Conservation (phyloP, 2,329 filamentous ascomycete genomes). For the Zasmidium citrigriseum region DNA sequence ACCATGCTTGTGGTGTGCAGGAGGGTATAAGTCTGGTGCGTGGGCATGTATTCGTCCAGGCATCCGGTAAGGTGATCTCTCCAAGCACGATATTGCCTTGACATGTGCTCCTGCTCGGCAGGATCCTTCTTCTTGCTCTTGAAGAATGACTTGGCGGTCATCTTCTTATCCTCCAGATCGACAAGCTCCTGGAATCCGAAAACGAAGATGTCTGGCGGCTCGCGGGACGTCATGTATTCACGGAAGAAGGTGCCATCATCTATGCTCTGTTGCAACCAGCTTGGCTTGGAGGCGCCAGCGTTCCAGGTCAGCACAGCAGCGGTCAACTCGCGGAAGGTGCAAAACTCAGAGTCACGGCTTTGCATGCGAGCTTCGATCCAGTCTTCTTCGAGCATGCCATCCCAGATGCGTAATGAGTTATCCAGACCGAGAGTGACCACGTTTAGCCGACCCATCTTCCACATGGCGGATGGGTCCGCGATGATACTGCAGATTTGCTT, state of each 20-base stretch:
- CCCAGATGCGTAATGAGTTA: slow-evolving; percentile 82
- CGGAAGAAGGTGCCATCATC: slow-evolving; percentile 77
- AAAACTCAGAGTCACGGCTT: slow-evolving; percentile 76
- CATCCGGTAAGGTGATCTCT: slow-evolving; percentile 81
- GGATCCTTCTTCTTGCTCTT: slow-evolving; percentile 82
- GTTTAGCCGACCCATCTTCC: slow-evolving; percentile 80
- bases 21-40: slow-evolving; percentile 76
- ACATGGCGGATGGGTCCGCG: slow-evolving; percentile 78
- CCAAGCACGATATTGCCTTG: slow-evolving; percentile 96
- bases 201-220: slow-evolving; percentile 83
- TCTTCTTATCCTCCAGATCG: slow-evolving; percentile 94
- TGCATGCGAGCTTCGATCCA: slow-evolving; percentile 94
- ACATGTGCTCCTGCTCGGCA: slow-evolving; percentile 85
- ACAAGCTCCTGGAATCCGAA: slow-evolving; percentile 99
- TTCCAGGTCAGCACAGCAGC: slow-evolving; percentile 93
- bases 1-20: slow-evolving; percentile 89
- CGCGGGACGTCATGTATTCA: slow-evolving; percentile 73
- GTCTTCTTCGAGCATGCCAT: slow-evolving; percentile 88
- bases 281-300: slow-evolving; percentile 91
- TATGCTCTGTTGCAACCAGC: slow-evolving; percentile 69
- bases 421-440: slow-evolving; percentile 86
- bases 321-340: slow-evolving; percentile 78
- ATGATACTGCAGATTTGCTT: slow-evolving; percentile 75
- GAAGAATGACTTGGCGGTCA: slow-evolving; percentile 91
- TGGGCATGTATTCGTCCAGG: slow-evolving; percentile 80